Base-by-base conservation (phyloP, 768 basidiomycete genomes). In the Guyanaporus albipodus region DNA sequence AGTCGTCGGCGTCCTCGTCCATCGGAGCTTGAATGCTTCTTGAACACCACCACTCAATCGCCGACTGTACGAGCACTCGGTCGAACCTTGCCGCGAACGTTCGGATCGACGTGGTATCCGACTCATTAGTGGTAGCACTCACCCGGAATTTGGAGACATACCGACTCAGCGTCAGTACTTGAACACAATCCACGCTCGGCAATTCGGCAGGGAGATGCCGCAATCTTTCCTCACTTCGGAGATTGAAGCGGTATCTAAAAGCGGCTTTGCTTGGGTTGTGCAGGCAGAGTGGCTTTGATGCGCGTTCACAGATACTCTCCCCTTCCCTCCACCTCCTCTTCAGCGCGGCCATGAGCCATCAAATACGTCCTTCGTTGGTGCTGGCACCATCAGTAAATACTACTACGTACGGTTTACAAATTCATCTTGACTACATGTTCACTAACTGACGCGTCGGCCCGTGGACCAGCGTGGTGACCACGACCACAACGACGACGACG, bases 401-500 rank as follows among this genome's bases (percentile, higher is more conserved):
- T 4, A 91, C 87, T 28, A 89, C 80, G 89, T 91, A 70, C 38
- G 82, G 74, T 38, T 38, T 50, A 23, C 49, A 4, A 24, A 22
- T 10, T n/a, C 21, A 40, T 23, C 40, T 26, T 44, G 8, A n/a
- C 22, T 42, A 10, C 21, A 12, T 21, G 19, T 47, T 37, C 49
- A 33, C 35, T 31, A 45, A 46, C 49, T 63, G 47, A 59, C 62
- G 62, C 52, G 57, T 55, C 49, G 46, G 40, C 54, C 49, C 31
- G 34, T 49, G 53, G 33, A 55, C 29, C 61, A 92, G 90, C 44
- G 87, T 92, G 58, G 85, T 89, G 57, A 92, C 90, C 39, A 91
- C 87, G n/a, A 92, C 91, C 2, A 90, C 87, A 0, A 92, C 91
- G 2, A 92, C 90, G 2, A 92, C 91, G 2, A 82, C 85, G 10